Conservation (phyloP, 768 basidiomycete genomes). For the Cytidiella melzeri region DNA sequence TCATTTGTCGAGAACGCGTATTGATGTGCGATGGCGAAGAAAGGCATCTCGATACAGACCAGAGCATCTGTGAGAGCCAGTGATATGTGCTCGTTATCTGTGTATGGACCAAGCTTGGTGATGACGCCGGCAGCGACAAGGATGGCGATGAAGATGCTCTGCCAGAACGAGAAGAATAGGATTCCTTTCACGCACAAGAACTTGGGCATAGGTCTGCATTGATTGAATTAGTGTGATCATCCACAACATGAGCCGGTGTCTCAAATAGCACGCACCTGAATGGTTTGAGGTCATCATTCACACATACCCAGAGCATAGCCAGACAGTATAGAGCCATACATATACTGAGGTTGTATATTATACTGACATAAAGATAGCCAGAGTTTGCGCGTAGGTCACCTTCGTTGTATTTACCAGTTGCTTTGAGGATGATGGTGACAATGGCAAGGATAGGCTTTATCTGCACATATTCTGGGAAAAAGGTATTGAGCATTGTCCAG, state of each 20-base stretch:
- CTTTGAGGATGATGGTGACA: conserved; percentile 82
- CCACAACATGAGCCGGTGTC: not conserved
- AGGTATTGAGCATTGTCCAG: not conserved
- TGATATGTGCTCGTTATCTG: conserved; percentile 83
- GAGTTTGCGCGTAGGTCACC: conserved; percentile 80
- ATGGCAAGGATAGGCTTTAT: conserved; percentile 88
- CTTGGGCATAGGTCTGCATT: conserved; percentile 79
- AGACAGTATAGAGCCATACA: conserved; percentile 82
- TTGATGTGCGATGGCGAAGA: conserved; percentile 93
- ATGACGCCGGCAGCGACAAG: conserved; percentile 82
- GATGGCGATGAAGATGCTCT: conserved; percentile 78
- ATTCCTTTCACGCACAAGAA: conserved; percentile 99
- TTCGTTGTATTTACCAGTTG: conserved; percentile 81
- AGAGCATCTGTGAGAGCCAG: conserved; percentile 85
- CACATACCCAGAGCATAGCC: conserved; percentile 95
- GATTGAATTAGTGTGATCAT: conserved; percentile 3
- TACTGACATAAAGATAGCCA: conserved; percentile 87
- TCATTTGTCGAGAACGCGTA: conserved; percentile 92
- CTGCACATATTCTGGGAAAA: conserved; percentile 83
- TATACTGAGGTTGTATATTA: conserved; percentile 81
- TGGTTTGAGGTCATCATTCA: conserved; percentile 82
- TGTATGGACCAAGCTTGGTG: conserved; percentile 78
- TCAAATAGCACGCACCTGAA: conserved; percentile 53
- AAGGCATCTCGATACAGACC: conserved; percentile 95
- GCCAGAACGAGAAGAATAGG: conserved; percentile 99